These are phyloP conservation scores for Umbelopsis isabellina DNA, from an alignment of 192 early-diverging fungal species.

Conservation along the genomic window DNA sequence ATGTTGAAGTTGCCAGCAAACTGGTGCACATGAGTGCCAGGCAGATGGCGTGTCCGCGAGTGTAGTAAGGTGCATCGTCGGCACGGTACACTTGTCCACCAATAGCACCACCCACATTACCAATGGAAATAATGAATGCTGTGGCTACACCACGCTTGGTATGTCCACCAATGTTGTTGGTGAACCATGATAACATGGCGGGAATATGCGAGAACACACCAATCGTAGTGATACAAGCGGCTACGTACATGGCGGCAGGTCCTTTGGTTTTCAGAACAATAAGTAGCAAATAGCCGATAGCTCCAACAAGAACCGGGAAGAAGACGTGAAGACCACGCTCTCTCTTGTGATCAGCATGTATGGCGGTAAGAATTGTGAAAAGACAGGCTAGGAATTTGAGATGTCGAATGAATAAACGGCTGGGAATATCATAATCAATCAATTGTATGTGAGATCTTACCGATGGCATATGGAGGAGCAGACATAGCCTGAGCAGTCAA, in stretches of 20 bases:
- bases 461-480: slow-evolving; percentile 54
- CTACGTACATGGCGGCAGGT: slow-evolving; percentile 45
- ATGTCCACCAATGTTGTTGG: slow-evolving; percentile 70
- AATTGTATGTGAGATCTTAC: slow-evolving; percentile 19
- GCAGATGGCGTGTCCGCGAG: slow-evolving; percentile 49
- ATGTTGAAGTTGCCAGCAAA: neutral
- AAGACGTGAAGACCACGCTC: slow-evolving; percentile 53
- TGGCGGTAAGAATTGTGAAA: slow-evolving; percentile 35
- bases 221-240: slow-evolving; percentile 42
- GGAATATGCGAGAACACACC: slow-evolving; percentile 60
- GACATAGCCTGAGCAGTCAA: slow-evolving; percentile 53
- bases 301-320: slow-evolving; percentile 42
- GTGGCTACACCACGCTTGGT: slow-evolving; percentile 71
- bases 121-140: slow-evolving; percentile 68
- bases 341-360: slow-evolving; percentile 41
- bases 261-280: slow-evolving; percentile 39
- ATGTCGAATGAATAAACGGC: neutral
- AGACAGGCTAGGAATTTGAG: slow-evolving; percentile 29
- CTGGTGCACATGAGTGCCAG: slow-evolving; percentile 48
- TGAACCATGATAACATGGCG: slow-evolving; percentile 65
- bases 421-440: neutral
- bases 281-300: slow-evolving; percentile 52
- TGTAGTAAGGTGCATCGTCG: slow-evolving; percentile 59
- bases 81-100: slow-evolving; percentile 75
- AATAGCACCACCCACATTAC: slow-evolving; percentile 75